phyloP scores from a whole-genome alignment of 2,329 filamentous ascomycete species.

The Aspergillus felis region DNA sequence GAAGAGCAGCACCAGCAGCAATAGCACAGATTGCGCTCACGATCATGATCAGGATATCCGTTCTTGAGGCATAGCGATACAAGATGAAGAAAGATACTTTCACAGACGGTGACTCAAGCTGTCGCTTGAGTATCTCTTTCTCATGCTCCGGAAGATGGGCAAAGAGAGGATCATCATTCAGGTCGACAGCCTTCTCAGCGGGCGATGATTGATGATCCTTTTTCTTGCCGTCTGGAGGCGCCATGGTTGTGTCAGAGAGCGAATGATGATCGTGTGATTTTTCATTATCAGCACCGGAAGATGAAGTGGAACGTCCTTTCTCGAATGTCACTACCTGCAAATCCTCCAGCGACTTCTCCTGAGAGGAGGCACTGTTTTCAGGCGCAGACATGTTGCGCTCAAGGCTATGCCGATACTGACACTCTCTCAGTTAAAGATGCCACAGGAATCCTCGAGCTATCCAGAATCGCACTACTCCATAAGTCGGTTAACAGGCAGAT shows the following conservation, averaged over 20 bases:
- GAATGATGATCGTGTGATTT: conserved; percentile 15
- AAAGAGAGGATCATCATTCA: conserved; percentile 51
- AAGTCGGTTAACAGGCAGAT: not conserved
- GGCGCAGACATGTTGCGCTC: conserved; percentile 8
- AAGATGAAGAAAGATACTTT: conserved; percentile 63
- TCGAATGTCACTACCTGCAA: conserved; percentile 4
- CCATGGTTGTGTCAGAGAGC: conserved; percentile 21
- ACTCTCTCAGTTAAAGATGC: not conserved
- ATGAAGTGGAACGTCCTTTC: not conserved
- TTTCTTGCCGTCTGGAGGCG: conserved; percentile 13
- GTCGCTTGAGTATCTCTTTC: conserved; percentile 62
- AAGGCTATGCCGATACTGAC: not conserved
- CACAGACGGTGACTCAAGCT: conserved; percentile 62
- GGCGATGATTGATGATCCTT: conserved; percentile 10
- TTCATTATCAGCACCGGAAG: conserved; percentile 7
- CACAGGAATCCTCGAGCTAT: not conserved
- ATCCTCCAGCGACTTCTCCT: conserved; percentile 3
- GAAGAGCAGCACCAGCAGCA: conserved; percentile 68
- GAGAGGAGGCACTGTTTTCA: conserved; percentile 5
- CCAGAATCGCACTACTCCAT: not conserved
- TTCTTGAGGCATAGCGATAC: conserved; percentile 66
- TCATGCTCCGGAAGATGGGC: conserved; percentile 63
- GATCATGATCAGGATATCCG: conserved; percentile 61
- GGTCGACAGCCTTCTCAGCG: conserved; percentile 10
- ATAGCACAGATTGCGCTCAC: conserved; percentile 64